Percentiles rank a stretch among this genome's conserved stretches.
phyloP scores from a whole-genome alignment of 495 filamentous ascomycete species.

The Penicillium roqueforti region DNA sequence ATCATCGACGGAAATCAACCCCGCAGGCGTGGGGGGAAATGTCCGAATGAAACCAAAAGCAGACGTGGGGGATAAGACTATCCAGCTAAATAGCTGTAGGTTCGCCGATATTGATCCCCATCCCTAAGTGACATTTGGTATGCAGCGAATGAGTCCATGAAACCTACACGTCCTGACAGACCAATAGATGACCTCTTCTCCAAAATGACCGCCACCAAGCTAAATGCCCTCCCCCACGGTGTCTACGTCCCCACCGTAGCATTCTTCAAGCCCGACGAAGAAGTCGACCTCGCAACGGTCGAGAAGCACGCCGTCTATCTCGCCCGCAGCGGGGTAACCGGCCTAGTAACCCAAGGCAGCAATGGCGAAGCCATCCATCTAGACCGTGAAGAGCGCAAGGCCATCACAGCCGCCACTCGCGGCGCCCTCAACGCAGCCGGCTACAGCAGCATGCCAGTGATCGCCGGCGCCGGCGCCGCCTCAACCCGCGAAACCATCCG shows the following conservation, averaged over 20 bases:
- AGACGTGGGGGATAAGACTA: constrained; percentile 2
- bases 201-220: constrained; percentile 28
- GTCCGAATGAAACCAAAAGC: background rate
- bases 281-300: constrained; percentile 63
- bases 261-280: constrained; percentile 60
- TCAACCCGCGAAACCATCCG: constrained; percentile 84
- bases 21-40: constrained; percentile 18
- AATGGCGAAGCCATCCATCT: constrained; percentile 88
- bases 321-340: constrained; percentile 73
- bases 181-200: background rate
- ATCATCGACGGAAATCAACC: constrained; percentile 14
- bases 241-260: constrained; percentile 68
- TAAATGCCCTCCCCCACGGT: constrained; percentile 41
- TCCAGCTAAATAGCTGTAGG: constrained; percentile 2
- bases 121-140: constrained; percentile 1
- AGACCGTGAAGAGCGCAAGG: constrained; percentile 62
- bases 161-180: background rate
- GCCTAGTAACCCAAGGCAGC: constrained; percentile 80
- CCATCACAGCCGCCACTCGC: constrained; percentile 70
- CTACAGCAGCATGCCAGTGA: constrained; percentile 64
- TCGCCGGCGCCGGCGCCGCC: constrained; percentile 80
- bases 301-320: constrained; percentile 76
- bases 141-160: background rate
- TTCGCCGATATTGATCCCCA: background rate
- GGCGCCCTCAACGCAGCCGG: constrained; percentile 68